Conservation (phyloP, 2,329 filamentous ascomycete species). For the Phialophora tarda region DNA sequence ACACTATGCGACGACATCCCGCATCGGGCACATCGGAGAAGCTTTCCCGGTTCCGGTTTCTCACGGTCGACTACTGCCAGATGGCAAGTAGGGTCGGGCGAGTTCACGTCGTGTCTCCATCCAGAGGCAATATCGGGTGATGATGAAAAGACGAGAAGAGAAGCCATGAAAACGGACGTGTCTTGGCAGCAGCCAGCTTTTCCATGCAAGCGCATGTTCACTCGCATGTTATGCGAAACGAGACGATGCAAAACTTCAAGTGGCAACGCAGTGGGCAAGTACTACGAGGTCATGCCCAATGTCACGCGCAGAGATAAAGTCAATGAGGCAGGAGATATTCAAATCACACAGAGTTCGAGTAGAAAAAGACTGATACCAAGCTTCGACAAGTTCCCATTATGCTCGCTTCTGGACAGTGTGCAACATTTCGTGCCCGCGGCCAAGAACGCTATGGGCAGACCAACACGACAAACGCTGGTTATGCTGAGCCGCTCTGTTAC, state of each 20-base stretch:
- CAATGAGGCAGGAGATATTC: slow-evolving; percentile 2
- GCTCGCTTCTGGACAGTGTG: background rate
- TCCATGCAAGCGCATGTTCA: background rate
- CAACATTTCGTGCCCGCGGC: background rate
- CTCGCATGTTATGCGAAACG: background rate
- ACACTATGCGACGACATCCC: background rate
- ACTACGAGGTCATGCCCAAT: background rate
- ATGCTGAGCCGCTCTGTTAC: background rate
- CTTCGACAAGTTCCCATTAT: background rate
- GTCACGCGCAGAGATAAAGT: background rate
- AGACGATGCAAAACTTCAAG: background rate
- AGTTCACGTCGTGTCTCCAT: background rate
- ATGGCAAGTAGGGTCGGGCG: background rate
- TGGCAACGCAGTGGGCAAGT: background rate
- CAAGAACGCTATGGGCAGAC: background rate
- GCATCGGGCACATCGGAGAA: background rate
- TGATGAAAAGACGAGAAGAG: background rate
- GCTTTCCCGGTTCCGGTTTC: background rate
- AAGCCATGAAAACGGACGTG: background rate
- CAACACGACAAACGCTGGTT: background rate
- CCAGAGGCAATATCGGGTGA: background rate
- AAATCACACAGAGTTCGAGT: background rate
- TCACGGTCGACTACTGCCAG: background rate
- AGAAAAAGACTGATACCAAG: background rate
- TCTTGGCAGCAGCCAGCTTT: background rate